Evolutionary conservation across 2,329 filamentous ascomycete species (phyloP).

Genomic region (Chaetoscypha palmicola): DNA sequence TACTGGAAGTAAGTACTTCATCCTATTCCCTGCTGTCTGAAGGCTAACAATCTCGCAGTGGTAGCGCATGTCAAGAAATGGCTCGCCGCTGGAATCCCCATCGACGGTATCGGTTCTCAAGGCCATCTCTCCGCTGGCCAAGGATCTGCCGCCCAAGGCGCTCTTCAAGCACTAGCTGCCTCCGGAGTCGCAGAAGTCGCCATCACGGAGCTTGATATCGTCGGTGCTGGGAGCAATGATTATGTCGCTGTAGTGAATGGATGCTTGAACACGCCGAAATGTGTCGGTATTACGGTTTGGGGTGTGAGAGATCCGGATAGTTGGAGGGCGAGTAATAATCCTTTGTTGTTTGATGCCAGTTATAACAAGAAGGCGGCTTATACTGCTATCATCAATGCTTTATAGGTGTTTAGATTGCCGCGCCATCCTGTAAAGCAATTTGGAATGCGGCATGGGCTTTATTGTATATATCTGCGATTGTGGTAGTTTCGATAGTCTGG

Average conservation of each 20-base stretch:
- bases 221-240: slow-evolving; percentile 18
- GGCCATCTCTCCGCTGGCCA: slow-evolving; percentile 15
- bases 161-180: slow-evolving; percentile 34
- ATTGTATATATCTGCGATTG: too few species aligned
- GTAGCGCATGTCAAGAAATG: slow-evolving; percentile 55
- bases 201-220: slow-evolving; percentile 55
- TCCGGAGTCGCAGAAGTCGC: slow-evolving; percentile 48
- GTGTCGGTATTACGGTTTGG: slow-evolving; percentile 15
- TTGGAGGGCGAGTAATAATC: slow-evolving; percentile 38
- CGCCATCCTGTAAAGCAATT: too few species aligned
- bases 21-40: neutral
- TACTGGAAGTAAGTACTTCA: slow-evolving; percentile 31
- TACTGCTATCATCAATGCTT: slow-evolving; percentile 32
- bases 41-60: slow-evolving; percentile 29
- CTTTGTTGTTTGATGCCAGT: slow-evolving; percentile 47
- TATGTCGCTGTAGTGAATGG: slow-evolving; percentile 25
- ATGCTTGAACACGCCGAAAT: slow-evolving; percentile 11
- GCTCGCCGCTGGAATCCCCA: slow-evolving; percentile 53
- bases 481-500: too few species aligned
- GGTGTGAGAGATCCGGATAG: slow-evolving; percentile 11
- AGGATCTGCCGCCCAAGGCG: slow-evolving; percentile 10
- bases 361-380: slow-evolving; percentile 47
- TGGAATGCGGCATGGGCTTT: too few species aligned
- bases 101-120: slow-evolving; percentile 52
- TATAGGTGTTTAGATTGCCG: slow-evolving; percentile 13